Conservation (phyloP, 768 basidiomycete genomes). For the Imleria badia region DNA sequence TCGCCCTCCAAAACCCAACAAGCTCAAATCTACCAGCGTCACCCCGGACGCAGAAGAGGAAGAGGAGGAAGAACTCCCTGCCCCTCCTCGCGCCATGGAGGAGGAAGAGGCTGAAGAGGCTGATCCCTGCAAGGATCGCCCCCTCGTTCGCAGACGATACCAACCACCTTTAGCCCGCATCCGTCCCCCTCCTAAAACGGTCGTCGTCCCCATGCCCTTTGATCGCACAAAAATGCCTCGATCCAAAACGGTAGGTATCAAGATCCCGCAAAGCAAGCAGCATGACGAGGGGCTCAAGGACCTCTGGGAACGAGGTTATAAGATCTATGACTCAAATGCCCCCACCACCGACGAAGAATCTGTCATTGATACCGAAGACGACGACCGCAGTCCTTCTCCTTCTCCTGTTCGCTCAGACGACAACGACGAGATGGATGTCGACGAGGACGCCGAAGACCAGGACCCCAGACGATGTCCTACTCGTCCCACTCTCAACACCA, state of each 20-base stretch:
- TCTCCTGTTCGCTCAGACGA: conserved; percentile 13
- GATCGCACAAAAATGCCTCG: conserved; percentile 15
- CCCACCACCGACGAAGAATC: conserved; percentile 24
- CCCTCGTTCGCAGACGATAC: conserved; percentile 6
- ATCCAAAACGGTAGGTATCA: conserved; percentile 16
- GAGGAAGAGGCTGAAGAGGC: conserved; percentile 56
- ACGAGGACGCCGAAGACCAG: conserved; percentile 30
- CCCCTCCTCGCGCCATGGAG: conserved; percentile 55
- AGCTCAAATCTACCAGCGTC: conserved; percentile 3
- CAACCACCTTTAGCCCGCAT: background rate
- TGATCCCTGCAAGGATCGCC: conserved; percentile 18
- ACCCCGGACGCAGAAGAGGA: conserved; percentile 36
- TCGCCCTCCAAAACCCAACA: background rate
- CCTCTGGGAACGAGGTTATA: conserved; percentile 20
- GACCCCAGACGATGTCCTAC: conserved; percentile 25
- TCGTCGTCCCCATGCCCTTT: conserved; percentile 18
- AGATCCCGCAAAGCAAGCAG: background rate
- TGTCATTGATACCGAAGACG: conserved; percentile 11
- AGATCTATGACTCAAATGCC: conserved; percentile 19
- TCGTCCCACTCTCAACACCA: conserved; percentile 20
- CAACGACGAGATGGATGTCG: conserved; percentile 28
- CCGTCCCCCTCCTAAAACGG: conserved; percentile 2
- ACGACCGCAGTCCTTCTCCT: conserved; percentile 6
- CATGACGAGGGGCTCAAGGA: background rate
- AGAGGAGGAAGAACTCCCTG: conserved; percentile 43